Base-by-base conservation (phyloP, 306 rosid genomes). In the Dalbergia oliveri region DNA sequence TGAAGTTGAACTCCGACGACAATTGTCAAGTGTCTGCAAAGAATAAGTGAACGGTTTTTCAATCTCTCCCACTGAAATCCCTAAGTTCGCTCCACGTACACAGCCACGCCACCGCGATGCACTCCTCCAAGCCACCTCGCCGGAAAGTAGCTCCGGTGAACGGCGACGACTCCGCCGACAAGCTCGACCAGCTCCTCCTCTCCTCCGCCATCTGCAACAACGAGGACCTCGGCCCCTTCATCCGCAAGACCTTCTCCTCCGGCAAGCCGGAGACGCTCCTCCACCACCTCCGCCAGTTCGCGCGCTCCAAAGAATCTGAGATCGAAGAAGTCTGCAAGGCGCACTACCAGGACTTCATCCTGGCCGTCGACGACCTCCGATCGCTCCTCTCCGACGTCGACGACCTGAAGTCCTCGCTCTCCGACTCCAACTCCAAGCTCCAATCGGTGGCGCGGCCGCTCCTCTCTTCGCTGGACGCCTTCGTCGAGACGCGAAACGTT, bases 291-390 rank as follows among this genome's bases (percentile, higher is more conserved):
- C 98, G 98, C 50, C 94, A 90, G 85, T 93, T 96, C 79, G 81
- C 98, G 4, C 97, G 97, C 44, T 86, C 94, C 69, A 96, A 96
- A 73, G 99, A 96, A 76, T 91, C 97, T 0, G 97, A 96, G 89
- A 96, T 96, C 89, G 99, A 96, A 75, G 99, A 96, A 54, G 99
- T 94, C 18, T 94, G 99, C 84, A 93, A 91, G 57, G 99, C 97
- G 11, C 99, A 95, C 94, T 95, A 95, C 84, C 99, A 93, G 78
- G 99, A 95, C 83, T 95, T 95, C 90, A 95, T 95, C 84, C 92
- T 93, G 31, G 99, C 99, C 61, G 99, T 95, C 54, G 99, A 95
- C 18, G 99, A 95, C 79, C 99, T 95, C 76, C 97, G 95, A 90
- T 95, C 99, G 1, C 99, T 95, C 8, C 91, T 95, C 54, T 93